Evolutionary conservation across 768 basidiomycete species (phyloP).

Genomic region (Lactarius hatsudake): DNA sequence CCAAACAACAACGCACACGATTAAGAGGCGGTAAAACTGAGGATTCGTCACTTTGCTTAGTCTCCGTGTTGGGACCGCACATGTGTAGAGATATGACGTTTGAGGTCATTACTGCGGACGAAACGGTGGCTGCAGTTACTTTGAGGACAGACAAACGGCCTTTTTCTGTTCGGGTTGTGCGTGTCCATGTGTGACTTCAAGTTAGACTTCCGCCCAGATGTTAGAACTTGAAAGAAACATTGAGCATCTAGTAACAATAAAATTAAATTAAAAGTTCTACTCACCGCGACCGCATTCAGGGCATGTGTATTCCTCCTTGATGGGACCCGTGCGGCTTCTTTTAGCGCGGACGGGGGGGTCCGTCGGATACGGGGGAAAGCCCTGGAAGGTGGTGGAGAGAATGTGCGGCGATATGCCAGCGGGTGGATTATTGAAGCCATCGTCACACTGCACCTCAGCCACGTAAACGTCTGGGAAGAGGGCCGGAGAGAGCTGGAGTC

Average conservation of each 20-base stretch:
- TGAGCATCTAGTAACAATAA: background rate
- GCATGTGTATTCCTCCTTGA: background rate
- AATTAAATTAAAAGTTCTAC: background rate
- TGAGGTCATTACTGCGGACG: background rate
- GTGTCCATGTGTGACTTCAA: background rate
- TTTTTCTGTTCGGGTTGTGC: background rate
- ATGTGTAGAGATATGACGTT: background rate
- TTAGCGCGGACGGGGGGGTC: background rate
- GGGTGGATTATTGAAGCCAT: background rate
- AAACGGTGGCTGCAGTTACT: background rate
- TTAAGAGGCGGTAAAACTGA: background rate
- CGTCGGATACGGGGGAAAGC: background rate
- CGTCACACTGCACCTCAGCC: background rate
- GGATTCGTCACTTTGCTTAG: background rate
- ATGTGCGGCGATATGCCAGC: background rate
- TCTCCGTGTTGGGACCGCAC: background rate
- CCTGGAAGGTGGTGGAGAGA: background rate
- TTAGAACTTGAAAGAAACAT: background rate
- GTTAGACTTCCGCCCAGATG: background rate
- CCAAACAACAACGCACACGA: background rate
- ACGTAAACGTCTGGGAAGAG: background rate
- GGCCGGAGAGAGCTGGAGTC: background rate
- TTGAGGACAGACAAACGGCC: background rate
- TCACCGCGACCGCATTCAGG: background rate
- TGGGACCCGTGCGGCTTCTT: background rate